Percentiles rank a stretch among this genome's conserved stretches.
These are phyloP conservation scores for Botrytis byssoidea DNA, from an alignment of 2,329 filamentous ascomycete genomes.

Conservation along the genomic window DNA sequence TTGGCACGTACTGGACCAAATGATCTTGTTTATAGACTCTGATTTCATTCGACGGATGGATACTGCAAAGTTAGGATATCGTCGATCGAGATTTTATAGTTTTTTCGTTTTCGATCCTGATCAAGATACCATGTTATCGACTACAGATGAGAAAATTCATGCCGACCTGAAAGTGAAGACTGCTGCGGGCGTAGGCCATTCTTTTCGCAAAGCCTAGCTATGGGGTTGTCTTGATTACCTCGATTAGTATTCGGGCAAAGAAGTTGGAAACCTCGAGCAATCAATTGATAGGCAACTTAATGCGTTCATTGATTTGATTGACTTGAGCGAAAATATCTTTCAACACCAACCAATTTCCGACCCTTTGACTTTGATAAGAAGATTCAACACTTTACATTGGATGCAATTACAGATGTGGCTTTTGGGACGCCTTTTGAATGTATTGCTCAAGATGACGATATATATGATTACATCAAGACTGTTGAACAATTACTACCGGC, in stretches of 20 bases:
- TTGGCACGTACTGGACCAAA: constrained; percentile 30
- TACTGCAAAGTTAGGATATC: constrained; percentile 30
- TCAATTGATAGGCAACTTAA: constrained; percentile 45
- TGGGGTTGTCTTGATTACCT: neutral
- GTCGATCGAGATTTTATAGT: constrained; percentile 39
- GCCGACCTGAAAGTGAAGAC: constrained; percentile 47
- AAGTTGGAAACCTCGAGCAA: constrained; percentile 49
- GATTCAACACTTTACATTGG: constrained; percentile 54
- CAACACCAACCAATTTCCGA: constrained; percentile 38
- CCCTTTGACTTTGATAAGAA: constrained; percentile 52
- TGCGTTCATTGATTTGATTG: constrained; percentile 23
- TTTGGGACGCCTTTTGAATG: constrained; percentile 52
- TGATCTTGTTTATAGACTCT: constrained; percentile 26
- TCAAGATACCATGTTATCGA: constrained; percentile 54
- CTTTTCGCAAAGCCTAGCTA: neutral
- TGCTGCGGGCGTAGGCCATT: constrained; percentile 46
- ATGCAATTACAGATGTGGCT: constrained; percentile 54
- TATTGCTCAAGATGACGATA: constrained; percentile 48
- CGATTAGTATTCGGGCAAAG: constrained; percentile 50
- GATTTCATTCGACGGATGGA: constrained; percentile 30
- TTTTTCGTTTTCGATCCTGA: constrained; percentile 52
- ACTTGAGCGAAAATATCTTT: constrained; percentile 37
- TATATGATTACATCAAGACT: constrained; percentile 49
- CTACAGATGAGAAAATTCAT: constrained; percentile 43
- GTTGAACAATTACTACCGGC: constrained; percentile 45